These are phyloP conservation scores for Flagelloscypha sp. DNA, from an alignment of 768 basidiomycete species.

Conservation along the genomic window DNA sequence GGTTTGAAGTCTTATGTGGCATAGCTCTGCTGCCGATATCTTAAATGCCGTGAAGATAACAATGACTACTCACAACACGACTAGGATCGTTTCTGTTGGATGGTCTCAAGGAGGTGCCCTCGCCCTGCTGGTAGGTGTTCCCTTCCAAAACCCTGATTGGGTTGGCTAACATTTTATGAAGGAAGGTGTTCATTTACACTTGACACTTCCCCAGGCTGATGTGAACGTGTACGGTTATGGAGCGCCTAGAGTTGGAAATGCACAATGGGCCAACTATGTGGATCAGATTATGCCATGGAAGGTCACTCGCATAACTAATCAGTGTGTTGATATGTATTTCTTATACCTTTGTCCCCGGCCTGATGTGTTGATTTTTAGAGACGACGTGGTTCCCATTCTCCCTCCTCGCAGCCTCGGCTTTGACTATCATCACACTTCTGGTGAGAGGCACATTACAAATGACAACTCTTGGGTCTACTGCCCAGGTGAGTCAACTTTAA, in stretches of 20 bases:
- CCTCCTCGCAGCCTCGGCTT: conserved; percentile 27
- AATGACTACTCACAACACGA: conserved; percentile 13
- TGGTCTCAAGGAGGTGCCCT: conserved; percentile 38
- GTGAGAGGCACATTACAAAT: conserved; percentile 20
- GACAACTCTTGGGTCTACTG: conserved; percentile 14
- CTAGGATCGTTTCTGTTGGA: conserved; percentile 22
- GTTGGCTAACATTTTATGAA: conserved; percentile 47
- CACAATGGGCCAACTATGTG: conserved; percentile 50
- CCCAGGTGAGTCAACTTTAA: conserved; percentile 8
- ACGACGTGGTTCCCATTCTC: conserved; percentile 32
- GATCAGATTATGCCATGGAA: conserved; percentile 28
- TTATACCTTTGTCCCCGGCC: neutral
- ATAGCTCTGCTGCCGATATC: conserved; percentile 12
- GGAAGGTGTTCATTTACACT: conserved; percentile 43
- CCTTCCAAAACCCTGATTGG: conserved; percentile 10
- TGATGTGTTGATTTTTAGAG: conserved; percentile 8
- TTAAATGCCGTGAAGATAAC: conserved; percentile 21
- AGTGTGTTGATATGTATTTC: conserved; percentile 14
- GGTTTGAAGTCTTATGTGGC: conserved; percentile 21
- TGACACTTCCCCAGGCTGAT: conserved; percentile 34
- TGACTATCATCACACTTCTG: conserved; percentile 38
- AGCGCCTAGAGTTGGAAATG: conserved; percentile 43
- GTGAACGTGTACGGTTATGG: conserved; percentile 34
- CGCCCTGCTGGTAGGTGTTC: too few relatives aligned
- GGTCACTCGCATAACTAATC: conserved; percentile 50